Conservation (phyloP, 2,329 filamentous ascomycete genomes). For the Penicillium sp. region DNA sequence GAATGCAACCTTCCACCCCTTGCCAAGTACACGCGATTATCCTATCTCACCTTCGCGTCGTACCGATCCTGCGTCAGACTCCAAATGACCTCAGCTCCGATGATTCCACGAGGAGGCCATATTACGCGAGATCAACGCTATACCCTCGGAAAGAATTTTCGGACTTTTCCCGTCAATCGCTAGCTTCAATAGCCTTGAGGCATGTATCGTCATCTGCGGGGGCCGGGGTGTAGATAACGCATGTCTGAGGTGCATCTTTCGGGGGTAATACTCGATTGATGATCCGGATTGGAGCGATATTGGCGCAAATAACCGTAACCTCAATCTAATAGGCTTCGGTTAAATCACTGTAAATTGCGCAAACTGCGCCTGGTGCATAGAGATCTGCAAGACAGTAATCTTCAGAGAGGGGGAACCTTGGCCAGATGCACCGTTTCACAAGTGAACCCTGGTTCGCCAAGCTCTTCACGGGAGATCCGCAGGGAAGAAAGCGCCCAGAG, state of each 20-base stretch:
- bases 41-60: constrained; percentile 17
- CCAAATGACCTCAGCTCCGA: constrained; percentile 14
- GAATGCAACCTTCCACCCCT: constrained; percentile 25
- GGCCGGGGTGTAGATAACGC: background rate
- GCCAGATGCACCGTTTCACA: constrained; percentile 7
- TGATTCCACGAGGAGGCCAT: background rate
- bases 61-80: constrained; percentile 12
- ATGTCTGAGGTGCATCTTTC: background rate
- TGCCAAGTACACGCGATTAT: constrained; percentile 19
- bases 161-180: constrained; percentile 3
- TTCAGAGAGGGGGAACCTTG: constrained; percentile 1
- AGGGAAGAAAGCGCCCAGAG: background rate
- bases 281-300: background rate
- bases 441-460: constrained; percentile 16
- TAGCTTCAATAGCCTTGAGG: background rate
- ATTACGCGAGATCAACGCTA: constrained; percentile 1
- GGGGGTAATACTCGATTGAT: background rate
- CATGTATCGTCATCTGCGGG: background rate
- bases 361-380: constrained; percentile 1
- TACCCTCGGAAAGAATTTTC: background rate
- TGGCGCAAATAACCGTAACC: background rate
- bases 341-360: constrained; percentile 2
- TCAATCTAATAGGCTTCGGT: constrained; percentile 1
- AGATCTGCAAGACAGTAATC: background rate
- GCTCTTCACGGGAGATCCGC: constrained; percentile 18